These are phyloP conservation scores for Umbelopsis vinacea DNA, from an alignment of 192 early-diverging fungal species.

Conservation along the genomic window DNA sequence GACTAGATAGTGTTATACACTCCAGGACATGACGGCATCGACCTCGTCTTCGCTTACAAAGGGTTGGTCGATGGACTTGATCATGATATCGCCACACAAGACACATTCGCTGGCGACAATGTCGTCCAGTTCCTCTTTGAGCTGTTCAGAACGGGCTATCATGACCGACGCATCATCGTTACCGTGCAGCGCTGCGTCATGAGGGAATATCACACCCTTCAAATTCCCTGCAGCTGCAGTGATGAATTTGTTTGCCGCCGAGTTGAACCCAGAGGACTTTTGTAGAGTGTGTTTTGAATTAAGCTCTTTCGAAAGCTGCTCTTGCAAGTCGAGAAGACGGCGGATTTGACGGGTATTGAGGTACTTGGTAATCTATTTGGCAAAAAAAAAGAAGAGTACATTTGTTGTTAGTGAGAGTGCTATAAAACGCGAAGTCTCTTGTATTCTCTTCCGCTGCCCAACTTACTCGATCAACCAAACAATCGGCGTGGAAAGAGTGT, in stretches of 20 bases:
- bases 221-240: slow-evolving; percentile 50
- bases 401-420: too few relatives aligned
- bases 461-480: slow-evolving; percentile 78
- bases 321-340: slow-evolving; percentile 62
- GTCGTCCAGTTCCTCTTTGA: slow-evolving; percentile 73
- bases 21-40: slow-evolving; percentile 62
- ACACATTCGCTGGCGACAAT: slow-evolving; percentile 87
- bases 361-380: slow-evolving; percentile 43
- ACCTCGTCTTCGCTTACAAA: slow-evolving; percentile 69
- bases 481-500: slow-evolving; percentile 94
- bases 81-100: slow-evolving; percentile 96
- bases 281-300: slow-evolving; percentile 24
- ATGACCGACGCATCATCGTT: slow-evolving; percentile 52
- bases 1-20: slow-evolving; percentile 47
- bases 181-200: slow-evolving; percentile 21
- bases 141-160: slow-evolving; percentile 49
- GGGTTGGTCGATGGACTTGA: slow-evolving; percentile 82
- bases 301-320: slow-evolving; percentile 56
- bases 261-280: slow-evolving; percentile 25
- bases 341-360: slow-evolving; percentile 50
- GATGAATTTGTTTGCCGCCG: slow-evolving; percentile 27
- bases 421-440: too few relatives aligned
- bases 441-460: too few relatives aligned
- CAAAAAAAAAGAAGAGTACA: neutral
- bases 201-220: slow-evolving; percentile 51